Evolutionary conservation across 2,329 filamentous ascomycete genomes (phyloP).

Genomic region (Epichloe elymi): DNA sequence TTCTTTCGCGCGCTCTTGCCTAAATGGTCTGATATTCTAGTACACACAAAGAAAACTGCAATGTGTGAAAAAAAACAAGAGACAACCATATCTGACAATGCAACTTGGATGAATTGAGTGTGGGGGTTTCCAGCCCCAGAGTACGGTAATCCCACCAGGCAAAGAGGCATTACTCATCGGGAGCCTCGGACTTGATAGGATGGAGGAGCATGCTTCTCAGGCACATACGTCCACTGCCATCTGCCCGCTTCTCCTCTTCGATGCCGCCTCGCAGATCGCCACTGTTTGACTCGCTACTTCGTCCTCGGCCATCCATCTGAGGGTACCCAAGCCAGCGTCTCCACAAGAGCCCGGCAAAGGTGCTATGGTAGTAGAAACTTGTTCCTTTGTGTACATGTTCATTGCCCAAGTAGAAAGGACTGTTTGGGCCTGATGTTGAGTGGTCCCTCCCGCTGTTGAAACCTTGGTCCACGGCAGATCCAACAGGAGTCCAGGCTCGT

Average conservation of each 20-base stretch:
- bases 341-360: conserved; percentile 68
- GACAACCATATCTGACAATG: too few relatives aligned
- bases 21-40: too few relatives aligned
- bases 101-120: too few relatives aligned
- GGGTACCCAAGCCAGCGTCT: conserved; percentile 59
- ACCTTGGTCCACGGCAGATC: conserved; percentile 51
- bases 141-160: conserved; percentile 1
- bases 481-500: conserved; percentile 55
- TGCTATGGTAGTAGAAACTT: conserved; percentile 74
- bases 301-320: conserved; percentile 36
- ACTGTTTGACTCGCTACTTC: conserved; percentile 35
- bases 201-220: conserved; percentile 69
- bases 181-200: conserved; percentile 59
- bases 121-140: neutral
- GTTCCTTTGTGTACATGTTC: conserved; percentile 76
- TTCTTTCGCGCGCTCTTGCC: too few relatives aligned
- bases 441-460: conserved; percentile 68
- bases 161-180: conserved; percentile 11
- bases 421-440: conserved; percentile 49
- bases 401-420: conserved; percentile 53
- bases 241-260: conserved; percentile 30
- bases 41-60: too few relatives aligned
- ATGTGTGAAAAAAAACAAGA: too few relatives aligned
- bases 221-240: conserved; percentile 55
- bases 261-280: conserved; percentile 38